Percentiles rank a stretch among this genome's conserved stretches.
Conservation (phyloP, 1,284 basidiomycete genomes). For the Gastroboletus turbinatus region DNA sequence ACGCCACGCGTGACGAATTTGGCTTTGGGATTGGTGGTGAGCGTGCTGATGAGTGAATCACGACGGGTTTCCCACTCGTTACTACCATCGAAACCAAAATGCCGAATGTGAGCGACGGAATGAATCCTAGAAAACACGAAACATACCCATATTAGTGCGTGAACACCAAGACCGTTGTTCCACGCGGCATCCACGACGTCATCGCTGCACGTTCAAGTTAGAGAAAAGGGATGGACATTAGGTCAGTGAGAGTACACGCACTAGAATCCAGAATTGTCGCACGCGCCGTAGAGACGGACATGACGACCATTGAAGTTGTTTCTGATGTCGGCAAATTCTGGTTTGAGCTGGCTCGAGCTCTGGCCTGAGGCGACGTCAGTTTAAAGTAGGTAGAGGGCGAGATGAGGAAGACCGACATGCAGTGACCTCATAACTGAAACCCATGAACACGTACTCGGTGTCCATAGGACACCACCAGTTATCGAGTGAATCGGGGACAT, state of each 20-base stretch:
- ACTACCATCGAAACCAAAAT: constrained; percentile 64
- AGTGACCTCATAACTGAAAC: constrained; percentile 71
- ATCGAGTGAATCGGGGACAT: constrained; percentile 44
- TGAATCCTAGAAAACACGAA: neutral
- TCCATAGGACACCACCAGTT: constrained; percentile 67
- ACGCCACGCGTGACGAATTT: constrained; percentile 66
- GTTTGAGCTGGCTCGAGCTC: constrained; percentile 45
- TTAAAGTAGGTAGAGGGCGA: neutral
- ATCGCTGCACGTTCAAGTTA: constrained; percentile 43
- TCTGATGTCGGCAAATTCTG: constrained; percentile 64
- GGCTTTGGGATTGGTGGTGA: constrained; percentile 63
- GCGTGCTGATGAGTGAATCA: constrained; percentile 52
- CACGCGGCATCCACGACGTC: constrained; percentile 73
- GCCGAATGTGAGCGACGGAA: constrained; percentile 3
- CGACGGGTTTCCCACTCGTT: constrained; percentile 57
- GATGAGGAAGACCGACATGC: constrained; percentile 41
- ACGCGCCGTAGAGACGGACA: constrained; percentile 68
- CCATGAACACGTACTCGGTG: constrained; percentile 70
- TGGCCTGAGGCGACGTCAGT: constrained; percentile 41
- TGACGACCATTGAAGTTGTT: constrained; percentile 63
- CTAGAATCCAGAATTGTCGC: constrained; percentile 68
- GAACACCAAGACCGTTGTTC: constrained; percentile 66
- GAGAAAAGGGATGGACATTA: neutral
- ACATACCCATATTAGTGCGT: constrained; percentile 72
- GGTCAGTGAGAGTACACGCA: constrained; percentile 31